These are phyloP conservation scores for Ustilago cynodontis DNA, from an alignment of 1,284 basidiomycete species.

Conservation along the genomic window DNA sequence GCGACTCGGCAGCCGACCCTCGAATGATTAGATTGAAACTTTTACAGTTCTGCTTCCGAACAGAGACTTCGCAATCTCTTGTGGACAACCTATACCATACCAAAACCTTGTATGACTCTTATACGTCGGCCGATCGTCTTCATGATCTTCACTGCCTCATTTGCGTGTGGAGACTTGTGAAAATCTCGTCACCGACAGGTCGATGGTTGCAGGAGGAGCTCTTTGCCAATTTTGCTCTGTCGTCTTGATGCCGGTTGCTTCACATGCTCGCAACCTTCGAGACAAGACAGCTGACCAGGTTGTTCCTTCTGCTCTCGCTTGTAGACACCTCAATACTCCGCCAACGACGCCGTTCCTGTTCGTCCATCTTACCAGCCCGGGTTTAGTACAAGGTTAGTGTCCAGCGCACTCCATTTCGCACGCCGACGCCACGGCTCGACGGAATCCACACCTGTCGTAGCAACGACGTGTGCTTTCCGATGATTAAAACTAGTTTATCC, in stretches of 20 bases:
- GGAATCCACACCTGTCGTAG: background rate
- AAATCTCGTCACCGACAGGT: constrained; percentile 9
- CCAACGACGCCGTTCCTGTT: no score
- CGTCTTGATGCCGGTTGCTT: background rate
- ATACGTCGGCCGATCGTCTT: background rate
- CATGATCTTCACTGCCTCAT: background rate
- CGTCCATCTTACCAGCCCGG: background rate
- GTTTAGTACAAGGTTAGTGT: constrained; percentile 24
- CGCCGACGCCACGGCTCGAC: background rate
- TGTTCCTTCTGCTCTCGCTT: background rate
- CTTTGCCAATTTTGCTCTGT: constrained; percentile 4
- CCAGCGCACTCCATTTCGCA: background rate
- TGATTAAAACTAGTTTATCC: constrained; percentile 63
- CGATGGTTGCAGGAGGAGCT: constrained; percentile 14
- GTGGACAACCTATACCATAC: constrained; percentile 58
- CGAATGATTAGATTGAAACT: constrained; percentile 48
- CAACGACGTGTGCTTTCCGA: constrained; percentile 9
- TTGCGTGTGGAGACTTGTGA: no score
- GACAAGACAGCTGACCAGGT: constrained; percentile 14
- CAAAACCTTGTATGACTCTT: constrained; percentile 46
- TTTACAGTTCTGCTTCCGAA: constrained; percentile 61
- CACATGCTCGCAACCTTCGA: background rate
- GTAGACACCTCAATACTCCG: background rate
- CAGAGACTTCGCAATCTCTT: constrained; percentile 60
- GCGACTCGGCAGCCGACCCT: background rate